Base-by-base conservation (phyloP, 2,329 filamentous ascomycete species). In the Triangularia verruculosa region DNA sequence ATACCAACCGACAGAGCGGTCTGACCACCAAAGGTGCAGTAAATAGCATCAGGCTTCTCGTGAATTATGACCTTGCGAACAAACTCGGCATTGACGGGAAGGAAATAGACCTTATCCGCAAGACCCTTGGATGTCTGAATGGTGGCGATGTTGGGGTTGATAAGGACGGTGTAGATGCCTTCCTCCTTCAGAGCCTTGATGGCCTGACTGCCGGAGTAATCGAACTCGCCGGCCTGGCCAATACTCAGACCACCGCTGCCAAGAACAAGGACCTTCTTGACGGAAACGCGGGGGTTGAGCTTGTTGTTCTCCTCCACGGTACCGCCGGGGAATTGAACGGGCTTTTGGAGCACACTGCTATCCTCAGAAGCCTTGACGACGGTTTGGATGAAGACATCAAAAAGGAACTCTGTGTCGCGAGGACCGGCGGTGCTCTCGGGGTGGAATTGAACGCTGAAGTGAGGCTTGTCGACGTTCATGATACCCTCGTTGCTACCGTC, bases 371-470 rank as follows among this genome's bases (percentile, higher is more conserved):
- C 90, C 71, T 89, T 84, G 73, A 86, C 81, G 69, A 98, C 91
- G 20, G 93, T 90, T 78, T 89, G 81, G 74, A 99, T 91, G 81
- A 99, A 99, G 67, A 98, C 92, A 77, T 99, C 93, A 69, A 99
- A 99, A 25, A 99, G 83, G 74, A 91, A 97, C 76, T 99, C 95
- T 27, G 95, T 99, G 75, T 99, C 95, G 34, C 92, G 87, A 59
- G 95, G 95, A 63, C 95, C 95, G 2, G 95, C 95, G 1, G 93
- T 96, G 81, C 93, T 97, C 78, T 99, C 95, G 0, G 95, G 95
- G 74, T 99, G 95, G 80, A 99, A 99, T 76, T 99, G 95, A n/a
- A 98, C 95, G 82, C 93, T 97, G 83, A 99, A 99, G 80, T 94
- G 96, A 59, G 95, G 95, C 73, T 89, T 90, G 76, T 82, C 86